These are phyloP conservation scores for Purpureocillium takamizusanense DNA, from an alignment of 2,329 filamentous ascomycete species.

Conservation along the genomic window DNA sequence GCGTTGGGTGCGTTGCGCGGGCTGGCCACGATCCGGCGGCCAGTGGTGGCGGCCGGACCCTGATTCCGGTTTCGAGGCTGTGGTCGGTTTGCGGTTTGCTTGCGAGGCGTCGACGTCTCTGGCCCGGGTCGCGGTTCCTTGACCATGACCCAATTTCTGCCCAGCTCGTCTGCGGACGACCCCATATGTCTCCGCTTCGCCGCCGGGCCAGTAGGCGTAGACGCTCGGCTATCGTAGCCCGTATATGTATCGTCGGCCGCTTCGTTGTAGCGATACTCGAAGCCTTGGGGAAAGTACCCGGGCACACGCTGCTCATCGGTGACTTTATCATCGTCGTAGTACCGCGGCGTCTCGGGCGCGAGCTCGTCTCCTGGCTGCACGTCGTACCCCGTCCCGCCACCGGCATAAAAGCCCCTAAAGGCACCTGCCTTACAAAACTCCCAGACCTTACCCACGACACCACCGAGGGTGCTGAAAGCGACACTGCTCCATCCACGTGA, in stretches of 20 bases:
- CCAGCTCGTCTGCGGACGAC: constrained; percentile 45
- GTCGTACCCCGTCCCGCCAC: constrained; percentile 65
- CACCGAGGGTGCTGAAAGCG: constrained; percentile 54
- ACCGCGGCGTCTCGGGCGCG: constrained; percentile 8
- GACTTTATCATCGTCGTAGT: constrained; percentile 9
- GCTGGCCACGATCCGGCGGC: constrained; percentile 34
- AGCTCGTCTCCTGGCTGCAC: constrained; percentile 27
- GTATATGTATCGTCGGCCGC: constrained; percentile 14
- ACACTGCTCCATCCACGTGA: constrained; percentile 44
- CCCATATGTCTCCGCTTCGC: constrained; percentile 47
- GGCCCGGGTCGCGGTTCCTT: constrained; percentile 23
- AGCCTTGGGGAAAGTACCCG: constrained; percentile 23
- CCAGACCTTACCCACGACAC: constrained; percentile 69
- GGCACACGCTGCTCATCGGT: constrained; percentile 16
- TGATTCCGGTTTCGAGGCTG: constrained; percentile 22
- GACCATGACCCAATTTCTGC: constrained; percentile 65
- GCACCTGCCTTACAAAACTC: constrained; percentile 69
- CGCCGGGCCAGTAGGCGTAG: constrained; percentile 35
- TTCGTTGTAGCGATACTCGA: constrained; percentile 7
- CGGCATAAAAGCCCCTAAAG: constrained; percentile 80
- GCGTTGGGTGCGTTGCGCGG: constrained; percentile 14
- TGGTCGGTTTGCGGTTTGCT: constrained; percentile 13
- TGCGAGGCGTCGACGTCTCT: constrained; percentile 15
- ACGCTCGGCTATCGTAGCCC: constrained; percentile 18
- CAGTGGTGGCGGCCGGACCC: constrained; percentile 20